phyloP scores from a whole-genome alignment of 352 stramenopile genomes.

The Globisporangium mamillatum region DNA sequence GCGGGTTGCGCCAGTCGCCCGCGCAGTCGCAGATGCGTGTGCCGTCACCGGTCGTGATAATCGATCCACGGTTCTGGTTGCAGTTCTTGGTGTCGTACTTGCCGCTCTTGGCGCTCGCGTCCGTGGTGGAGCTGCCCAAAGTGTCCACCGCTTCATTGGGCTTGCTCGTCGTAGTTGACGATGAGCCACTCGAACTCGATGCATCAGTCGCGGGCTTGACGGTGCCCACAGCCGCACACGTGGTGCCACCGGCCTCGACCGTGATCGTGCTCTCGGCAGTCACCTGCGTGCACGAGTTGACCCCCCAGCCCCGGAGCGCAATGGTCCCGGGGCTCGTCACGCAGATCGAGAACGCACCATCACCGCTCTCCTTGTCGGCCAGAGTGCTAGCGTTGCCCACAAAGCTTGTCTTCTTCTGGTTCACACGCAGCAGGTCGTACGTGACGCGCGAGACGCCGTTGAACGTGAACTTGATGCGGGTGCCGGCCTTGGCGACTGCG shows the following conservation, averaged over 20 bases:
- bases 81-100: slow-evolving; percentile 39
- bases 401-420: slow-evolving; percentile 64
- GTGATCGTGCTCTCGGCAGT: slow-evolving; percentile 45
- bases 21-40: slow-evolving; percentile 47
- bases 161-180: not conserved
- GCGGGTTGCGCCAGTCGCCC: slow-evolving; percentile 58
- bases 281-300: slow-evolving; percentile 45
- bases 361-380: slow-evolving; percentile 28
- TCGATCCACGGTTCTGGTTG: slow-evolving; percentile 48
- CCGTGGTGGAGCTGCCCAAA: slow-evolving; percentile 16
- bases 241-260: slow-evolving; percentile 20
- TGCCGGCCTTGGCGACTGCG: slow-evolving; percentile 30
- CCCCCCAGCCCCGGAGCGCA: slow-evolving; percentile 58
- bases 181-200: not conserved
- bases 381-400: slow-evolving; percentile 29
- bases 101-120: not conserved
- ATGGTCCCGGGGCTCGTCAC: slow-evolving; percentile 48
- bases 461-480: slow-evolving; percentile 56
- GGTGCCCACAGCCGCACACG: not conserved
- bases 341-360: slow-evolving; percentile 52
- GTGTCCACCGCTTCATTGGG: slow-evolving; percentile 14
- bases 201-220: slow-evolving; percentile 2
- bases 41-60: slow-evolving; percentile 36
- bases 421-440: slow-evolving; percentile 50
- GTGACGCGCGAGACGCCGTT: slow-evolving; percentile 51